A percentile compares a stretch with the other conserved stretches of the same genome.
phyloP scores from a whole-genome alignment of 805 yeast species.

The Ogataea ramenticola region DNA sequence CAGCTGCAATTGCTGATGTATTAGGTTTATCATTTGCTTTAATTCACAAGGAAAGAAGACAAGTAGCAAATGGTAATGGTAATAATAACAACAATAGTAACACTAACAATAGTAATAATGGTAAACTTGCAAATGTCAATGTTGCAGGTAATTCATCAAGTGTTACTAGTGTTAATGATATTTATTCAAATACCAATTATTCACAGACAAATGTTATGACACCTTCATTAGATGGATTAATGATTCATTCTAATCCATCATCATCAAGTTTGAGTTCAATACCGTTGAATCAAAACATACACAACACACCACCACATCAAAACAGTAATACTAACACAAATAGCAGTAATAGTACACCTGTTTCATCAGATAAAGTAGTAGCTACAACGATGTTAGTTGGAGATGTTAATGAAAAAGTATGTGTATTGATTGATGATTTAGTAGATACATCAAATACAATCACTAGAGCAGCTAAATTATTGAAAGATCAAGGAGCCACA shows the following conservation, averaged over 20 bases:
- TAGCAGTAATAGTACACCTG: too few relatives aligned
- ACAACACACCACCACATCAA: too few relatives aligned
- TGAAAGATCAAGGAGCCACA: conserved; percentile 89
- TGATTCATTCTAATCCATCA: conserved; percentile 11
- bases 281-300: conserved; percentile 4
- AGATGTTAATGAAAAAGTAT: conserved; percentile 77
- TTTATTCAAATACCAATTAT: background rate
- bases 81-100: conserved; percentile 9
- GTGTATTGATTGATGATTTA: conserved; percentile 89
- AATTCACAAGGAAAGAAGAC: conserved; percentile 88
- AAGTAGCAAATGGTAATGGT: conserved; percentile 13
- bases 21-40: conserved; percentile 85
- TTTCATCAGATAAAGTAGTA: conserved; percentile 22
- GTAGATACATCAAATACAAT: conserved; percentile 92
- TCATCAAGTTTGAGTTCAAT: conserved; percentile 10
- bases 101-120: conserved; percentile 6
- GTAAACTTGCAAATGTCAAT: conserved; percentile 8
- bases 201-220: background rate
- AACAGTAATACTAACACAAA: too few relatives aligned
- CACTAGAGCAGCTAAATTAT: conserved; percentile 82
- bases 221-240: conserved; percentile 1
- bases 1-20: conserved; percentile 89
- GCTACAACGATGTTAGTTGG: conserved; percentile 96
- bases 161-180: conserved; percentile 1
- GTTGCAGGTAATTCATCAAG: conserved; percentile 3